Evolutionary conservation across 2,329 filamentous ascomycete species (phyloP), one percentile per base, ranked within the genome.

Genomic region (Fusarium sambucinum): DNA sequence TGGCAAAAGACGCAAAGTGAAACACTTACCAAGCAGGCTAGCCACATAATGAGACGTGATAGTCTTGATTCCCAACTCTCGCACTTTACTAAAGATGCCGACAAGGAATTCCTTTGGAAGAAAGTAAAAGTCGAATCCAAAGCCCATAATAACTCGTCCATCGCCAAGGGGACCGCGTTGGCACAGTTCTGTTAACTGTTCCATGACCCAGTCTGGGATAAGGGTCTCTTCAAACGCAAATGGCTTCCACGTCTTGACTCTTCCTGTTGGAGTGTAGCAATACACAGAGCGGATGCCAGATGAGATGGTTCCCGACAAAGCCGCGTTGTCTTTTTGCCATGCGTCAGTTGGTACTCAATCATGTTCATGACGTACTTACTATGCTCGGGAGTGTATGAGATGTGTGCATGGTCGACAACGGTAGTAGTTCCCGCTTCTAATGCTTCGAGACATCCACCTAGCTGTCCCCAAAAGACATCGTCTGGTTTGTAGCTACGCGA

Each of bases 21-120:
- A 9, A 7, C 3, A 2, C 50, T 38, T 8, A 63, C 59, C 32
- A 3, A 37, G n/a, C 6, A 63, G 17, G 1, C 37, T 63, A 3
- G 13, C n/a, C 2, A 63, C 59, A 5, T 57, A 63, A 17, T 63
- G 59, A 25, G 59, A 63, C 3, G 59, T 63, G 10, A 63, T 63
- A 1, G 23, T 63, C 17, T 57, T 57, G 9, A 63, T 42, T 2
- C 37, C 59, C 13, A 63, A 6, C 1, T 6, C 5, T 12, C 59
- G n/a, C 0, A 57, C 59, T 38, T 44, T 45, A 4, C 30, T 23
- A 23, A 57, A 63, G 1, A 63, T 57, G 3, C 19, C 23, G 1
- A 40, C 27, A 11, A 63, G 16, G 0, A 45, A 58, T 6, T 63
- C 42, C 7, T 63, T 63, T 6, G 58, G 58, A n/a, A 63, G 59